Base-by-base conservation (phyloP, 164 flowering plant genomes). In the Macadamia tetraphylla region DNA sequence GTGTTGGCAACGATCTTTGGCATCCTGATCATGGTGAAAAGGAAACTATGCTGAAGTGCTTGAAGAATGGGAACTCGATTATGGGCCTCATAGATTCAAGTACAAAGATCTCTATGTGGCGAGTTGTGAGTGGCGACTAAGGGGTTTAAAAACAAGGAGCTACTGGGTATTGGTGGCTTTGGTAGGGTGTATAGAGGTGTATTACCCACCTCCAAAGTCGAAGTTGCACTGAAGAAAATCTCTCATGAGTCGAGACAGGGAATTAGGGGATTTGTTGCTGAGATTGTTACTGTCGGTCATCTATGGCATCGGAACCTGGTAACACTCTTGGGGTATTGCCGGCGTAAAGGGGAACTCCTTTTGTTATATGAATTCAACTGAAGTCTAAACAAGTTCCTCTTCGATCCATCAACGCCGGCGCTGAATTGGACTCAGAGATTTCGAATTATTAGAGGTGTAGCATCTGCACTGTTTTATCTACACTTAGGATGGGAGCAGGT, bases 281-380 rank as follows among this genome's bases (percentile, higher is more conserved):
- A 23, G 23, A 23, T 23, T 23, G 23, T 23, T 23, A 23, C 23
- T 23, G 23, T 84, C 0, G 88, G 88, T 0, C 72, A 81, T 9
- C 75, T 86, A 8, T 63, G 85, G 1, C 90, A 86, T 71, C 73
- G 84, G 49, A 81, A 84, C 66, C 40, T 86, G 44, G 88, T 86
- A 0, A 73, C 59, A 23, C 77, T 86, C 4, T 62, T 80, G n/a
- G 90, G 90, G 23, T 83, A 75, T 30, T 85, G 88, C 61, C 0
- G 85, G 43, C 23, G 23, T 23, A 23, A 23, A 23, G 23, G 23
- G 23, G 23, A 23, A 23, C 23, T 23, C 23, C 23, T 23, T 23
- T 23, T 23, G 23, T 23, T 23, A 23, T 23, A 23, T 23, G 23
- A 23, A 23, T 23, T 23, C 23, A 23, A 23, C 23, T 23, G 23